Conservation (phyloP, 148 eudicot genomes). For the Rhododendron vialii region DNA sequence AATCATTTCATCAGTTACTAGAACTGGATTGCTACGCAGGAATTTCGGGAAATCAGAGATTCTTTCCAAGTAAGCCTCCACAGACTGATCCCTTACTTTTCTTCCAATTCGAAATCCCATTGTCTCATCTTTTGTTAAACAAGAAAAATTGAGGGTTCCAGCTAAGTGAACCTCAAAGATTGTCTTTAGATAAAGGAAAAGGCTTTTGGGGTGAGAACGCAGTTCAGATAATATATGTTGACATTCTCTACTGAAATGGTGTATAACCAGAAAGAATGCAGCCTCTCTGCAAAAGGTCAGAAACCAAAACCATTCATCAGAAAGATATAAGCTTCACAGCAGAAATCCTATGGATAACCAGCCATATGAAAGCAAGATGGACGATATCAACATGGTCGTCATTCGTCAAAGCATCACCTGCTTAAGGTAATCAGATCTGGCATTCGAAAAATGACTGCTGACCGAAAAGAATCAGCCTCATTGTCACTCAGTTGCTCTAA, state of each 20-base stretch:
- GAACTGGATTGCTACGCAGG: conserved; percentile 55
- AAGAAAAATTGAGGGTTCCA: conserved; percentile 59
- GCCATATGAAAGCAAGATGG: conserved; percentile 3
- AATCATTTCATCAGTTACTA: conserved; percentile 67
- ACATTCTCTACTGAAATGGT: conserved; percentile 51
- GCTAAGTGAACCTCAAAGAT: conserved; percentile 75
- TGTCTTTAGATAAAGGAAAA: conserved; percentile 86
- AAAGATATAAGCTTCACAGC: conserved; percentile 2
- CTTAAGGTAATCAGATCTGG: conserved; percentile 57
- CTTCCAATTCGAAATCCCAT: conserved; percentile 30
- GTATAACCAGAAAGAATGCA: conserved; percentile 55
- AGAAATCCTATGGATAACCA: not conserved
- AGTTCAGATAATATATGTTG: conserved; percentile 53
- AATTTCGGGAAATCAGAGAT: conserved; percentile 54
- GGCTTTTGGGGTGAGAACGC: conserved; percentile 65
- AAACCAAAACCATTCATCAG: conserved; percentile 1
- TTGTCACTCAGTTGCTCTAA: conserved; percentile 36
- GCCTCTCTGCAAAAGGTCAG: conserved; percentile 55
- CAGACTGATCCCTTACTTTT: conserved; percentile 37
- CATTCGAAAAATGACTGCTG: conserved; percentile 67
- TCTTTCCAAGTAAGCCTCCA: conserved; percentile 53
- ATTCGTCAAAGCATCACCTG: conserved; percentile 49
- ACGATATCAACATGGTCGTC: not conserved
- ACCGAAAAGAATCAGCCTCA: conserved; percentile 46
- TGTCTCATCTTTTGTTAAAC: conserved; percentile 30